Percentiles rank a stretch among this genome's conserved stretches.
Conservation (phyloP, 306 rosid species). For the Glycine soja region DNA sequence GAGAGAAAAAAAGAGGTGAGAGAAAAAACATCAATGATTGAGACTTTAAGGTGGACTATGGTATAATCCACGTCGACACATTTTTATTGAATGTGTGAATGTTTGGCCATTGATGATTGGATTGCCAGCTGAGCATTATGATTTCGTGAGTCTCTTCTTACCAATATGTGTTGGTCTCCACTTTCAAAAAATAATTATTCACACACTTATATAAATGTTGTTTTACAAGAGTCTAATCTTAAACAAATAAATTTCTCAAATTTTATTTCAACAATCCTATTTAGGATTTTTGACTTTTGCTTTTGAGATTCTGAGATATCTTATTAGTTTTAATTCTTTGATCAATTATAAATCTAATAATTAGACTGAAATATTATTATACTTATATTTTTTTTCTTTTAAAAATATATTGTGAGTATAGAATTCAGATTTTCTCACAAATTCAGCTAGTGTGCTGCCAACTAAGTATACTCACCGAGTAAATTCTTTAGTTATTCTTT, state of each 20-base stretch:
- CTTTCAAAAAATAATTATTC: background rate
- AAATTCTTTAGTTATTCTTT: no score
- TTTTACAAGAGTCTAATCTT: background rate
- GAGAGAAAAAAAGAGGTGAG: background rate
- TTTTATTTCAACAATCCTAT: no score
- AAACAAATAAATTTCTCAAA: background rate
- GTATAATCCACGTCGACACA: constrained; percentile 60
- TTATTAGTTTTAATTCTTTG: no score
- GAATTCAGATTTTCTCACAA: no score
- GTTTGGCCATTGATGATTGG: constrained; percentile 63
- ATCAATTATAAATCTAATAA: no score
- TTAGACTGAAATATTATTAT: no score
- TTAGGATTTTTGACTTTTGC: no score
- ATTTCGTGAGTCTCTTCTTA: constrained; percentile 47
- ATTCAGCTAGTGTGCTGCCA: no score
- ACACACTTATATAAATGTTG: background rate
- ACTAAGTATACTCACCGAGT: no score
- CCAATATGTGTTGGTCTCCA: constrained; percentile 59
- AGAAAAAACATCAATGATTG: constrained; percentile 72
- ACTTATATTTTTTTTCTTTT: no score
- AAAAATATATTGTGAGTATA: no score
- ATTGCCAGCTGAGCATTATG: constrained; percentile 79
- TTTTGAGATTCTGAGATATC: no score
- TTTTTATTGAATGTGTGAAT: constrained; percentile 48
- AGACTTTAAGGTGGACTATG: constrained; percentile 43